Evolutionary conservation across 2,329 filamentous ascomycete genomes (phyloP), one percentile per base, ranked within the genome.

Genomic region (Colletotrichum endophyticum): DNA sequence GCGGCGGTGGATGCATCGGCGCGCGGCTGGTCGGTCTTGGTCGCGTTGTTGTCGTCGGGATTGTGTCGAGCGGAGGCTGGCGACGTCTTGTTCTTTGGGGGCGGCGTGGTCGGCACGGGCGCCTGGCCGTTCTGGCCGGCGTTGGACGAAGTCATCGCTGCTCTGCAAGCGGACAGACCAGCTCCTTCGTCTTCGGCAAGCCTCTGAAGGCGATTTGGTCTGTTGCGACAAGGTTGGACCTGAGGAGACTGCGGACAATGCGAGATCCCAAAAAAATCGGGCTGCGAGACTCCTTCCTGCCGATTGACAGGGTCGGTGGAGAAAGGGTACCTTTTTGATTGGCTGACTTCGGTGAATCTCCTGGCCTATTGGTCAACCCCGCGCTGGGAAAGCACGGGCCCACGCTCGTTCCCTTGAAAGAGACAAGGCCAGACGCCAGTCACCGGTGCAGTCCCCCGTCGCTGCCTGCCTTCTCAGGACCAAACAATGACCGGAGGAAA

Each of bases 101-200:
- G 76, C 76, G 78, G 73, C 66, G 72, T 78, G 66, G 68, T 77
- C 78, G 78, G 81, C 78, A 72, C 76, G 73, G 72, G 78, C 77
- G 76, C 75, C 70, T 75, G 74, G 78, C 79, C 79, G 80, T 81
- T 78, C 79, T 82, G 84, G 84, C 84, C 85, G 83, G 83, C 86
- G 83, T 86, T 86, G 82, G 89, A 90, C 90, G 89, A 91, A 90
- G 88, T 91, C 90, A 91, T 91, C 89, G 89, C 90, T 91, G 84
- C 85, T 88, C 84, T 82, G 81, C 79, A 77, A 76, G 71, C 78
- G 80, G 84, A 89, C 89, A 90, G 77, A 78, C 67, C 76, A 78
- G 89, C 89, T 91, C 89, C 86, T 91, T 89, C 89, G 89, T 87
- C 89, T 84, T 79, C 79, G 80, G 76, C 66, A 72, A 74, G 75